phyloP scores from a whole-genome alignment of 208 protist species.

The Trypanosoma cruzi region DNA sequence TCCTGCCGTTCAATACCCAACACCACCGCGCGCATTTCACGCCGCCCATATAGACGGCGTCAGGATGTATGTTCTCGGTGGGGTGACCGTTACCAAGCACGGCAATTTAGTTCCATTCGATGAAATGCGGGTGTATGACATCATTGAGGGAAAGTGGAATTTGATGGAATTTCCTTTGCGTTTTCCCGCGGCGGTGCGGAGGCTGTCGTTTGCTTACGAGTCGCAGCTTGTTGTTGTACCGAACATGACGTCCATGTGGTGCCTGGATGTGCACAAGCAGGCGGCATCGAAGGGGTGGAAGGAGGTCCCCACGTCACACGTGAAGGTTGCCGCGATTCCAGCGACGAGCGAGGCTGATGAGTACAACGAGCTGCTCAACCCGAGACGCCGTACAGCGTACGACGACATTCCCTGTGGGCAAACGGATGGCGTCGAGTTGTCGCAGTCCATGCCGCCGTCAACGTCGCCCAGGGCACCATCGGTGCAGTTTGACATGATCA shows the following conservation, averaged over 20 bases:
- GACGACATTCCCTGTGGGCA: background rate
- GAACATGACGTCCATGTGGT: slow-evolving; percentile 8
- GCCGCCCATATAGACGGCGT: slow-evolving; percentile 17
- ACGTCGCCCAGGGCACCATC: background rate
- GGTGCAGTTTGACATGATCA: background rate
- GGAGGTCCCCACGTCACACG: slow-evolving; percentile 8
- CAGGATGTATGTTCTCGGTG: slow-evolving; percentile 33
- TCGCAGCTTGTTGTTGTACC: slow-evolving; percentile 22
- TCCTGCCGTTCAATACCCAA: background rate
- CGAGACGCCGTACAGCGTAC: background rate
- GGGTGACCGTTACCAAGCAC: slow-evolving; percentile 14
- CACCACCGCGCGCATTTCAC: slow-evolving; percentile 29
- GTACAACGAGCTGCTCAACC: slow-evolving; percentile 13
- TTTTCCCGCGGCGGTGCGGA: background rate
- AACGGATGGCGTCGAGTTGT: background rate
- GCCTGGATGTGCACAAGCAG: slow-evolving; percentile 13
- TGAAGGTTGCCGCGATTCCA: background rate
- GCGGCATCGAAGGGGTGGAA: background rate
- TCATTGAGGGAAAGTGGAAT: slow-evolving; percentile 20
- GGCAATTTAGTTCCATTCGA: slow-evolving; percentile 3
- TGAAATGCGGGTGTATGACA: slow-evolving; percentile 31
- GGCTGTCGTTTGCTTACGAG: slow-evolving; percentile 22
- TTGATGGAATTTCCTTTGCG: slow-evolving; percentile 13
- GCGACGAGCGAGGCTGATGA: background rate
- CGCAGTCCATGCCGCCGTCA: background rate